These are phyloP conservation scores for Byssothecium circinans DNA, from an alignment of 2,329 filamentous ascomycete species.

Conservation along the genomic window DNA sequence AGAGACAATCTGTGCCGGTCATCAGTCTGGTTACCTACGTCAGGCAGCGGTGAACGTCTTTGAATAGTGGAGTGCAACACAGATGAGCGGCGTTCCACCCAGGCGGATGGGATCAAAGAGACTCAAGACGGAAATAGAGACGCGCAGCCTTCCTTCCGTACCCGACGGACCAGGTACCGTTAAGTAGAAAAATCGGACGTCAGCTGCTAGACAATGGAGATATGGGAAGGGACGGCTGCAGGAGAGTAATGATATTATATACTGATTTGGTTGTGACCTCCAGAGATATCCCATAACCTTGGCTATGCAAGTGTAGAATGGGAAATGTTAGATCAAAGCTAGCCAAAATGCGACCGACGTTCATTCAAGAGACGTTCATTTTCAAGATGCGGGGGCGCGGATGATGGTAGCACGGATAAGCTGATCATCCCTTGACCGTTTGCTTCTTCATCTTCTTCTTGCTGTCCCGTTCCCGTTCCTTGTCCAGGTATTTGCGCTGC, in stretches of 20 bases:
- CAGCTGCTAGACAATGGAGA: neutral
- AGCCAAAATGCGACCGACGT: neutral
- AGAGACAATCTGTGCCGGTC: too few species aligned
- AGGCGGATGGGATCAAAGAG: too few species aligned
- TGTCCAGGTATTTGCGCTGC: conserved; percentile 65
- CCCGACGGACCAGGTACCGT: too few species aligned
- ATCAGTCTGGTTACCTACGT: neutral
- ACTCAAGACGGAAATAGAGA: too few species aligned
- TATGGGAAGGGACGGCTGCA: neutral
- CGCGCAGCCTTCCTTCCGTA: too few species aligned
- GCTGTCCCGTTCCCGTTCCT: conserved; percentile 83
- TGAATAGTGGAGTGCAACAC: too few species aligned
- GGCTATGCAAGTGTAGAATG: neutral
- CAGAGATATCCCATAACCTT: neutral
- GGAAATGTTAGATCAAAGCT: neutral
- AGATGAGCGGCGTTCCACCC: too few species aligned
- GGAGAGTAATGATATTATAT: neutral
- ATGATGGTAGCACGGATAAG: neutral
- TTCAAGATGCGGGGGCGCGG: neutral
- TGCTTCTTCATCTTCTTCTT: conserved; percentile 68
- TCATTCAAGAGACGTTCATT: neutral
- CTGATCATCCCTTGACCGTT: conserved; percentile 51
- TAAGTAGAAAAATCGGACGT: too few species aligned
- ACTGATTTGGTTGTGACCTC: neutral
- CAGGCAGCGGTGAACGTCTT: neutral